Conservation (phyloP, 2,329 filamentous ascomycete genomes). For the Cladosporium sphaerospermum region DNA sequence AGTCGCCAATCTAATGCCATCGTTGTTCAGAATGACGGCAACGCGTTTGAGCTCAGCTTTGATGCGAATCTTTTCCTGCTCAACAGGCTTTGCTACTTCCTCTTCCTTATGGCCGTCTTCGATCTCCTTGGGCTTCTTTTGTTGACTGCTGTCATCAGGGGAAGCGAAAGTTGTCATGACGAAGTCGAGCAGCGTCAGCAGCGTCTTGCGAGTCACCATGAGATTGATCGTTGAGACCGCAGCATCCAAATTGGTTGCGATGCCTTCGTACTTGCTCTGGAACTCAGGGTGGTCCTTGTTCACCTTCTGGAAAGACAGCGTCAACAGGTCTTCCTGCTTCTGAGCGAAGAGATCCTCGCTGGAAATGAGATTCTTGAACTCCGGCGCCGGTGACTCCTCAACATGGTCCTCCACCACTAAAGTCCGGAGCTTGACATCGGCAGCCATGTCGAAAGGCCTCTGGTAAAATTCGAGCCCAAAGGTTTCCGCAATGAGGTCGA, state of each 20-base stretch:
- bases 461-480: constrained; percentile 86
- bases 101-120: constrained; percentile 28
- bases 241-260: constrained; percentile 88
- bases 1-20: constrained; percentile 89
- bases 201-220: constrained; percentile 84
- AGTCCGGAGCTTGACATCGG: constrained; percentile 80
- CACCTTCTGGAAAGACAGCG: constrained; percentile 82
- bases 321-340: constrained; percentile 73
- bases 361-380: constrained; percentile 97
- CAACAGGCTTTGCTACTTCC: constrained; percentile 29
- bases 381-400: constrained; percentile 71
- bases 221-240: constrained; percentile 93
- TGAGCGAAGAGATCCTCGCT: constrained; percentile 68
- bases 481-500: constrained; percentile 82
- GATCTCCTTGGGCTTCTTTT: constrained; percentile 19
- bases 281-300: constrained; percentile 91
- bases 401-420: constrained; percentile 93
- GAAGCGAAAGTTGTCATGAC: constrained; percentile 81
- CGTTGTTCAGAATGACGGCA: constrained; percentile 90
- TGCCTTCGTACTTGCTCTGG: constrained; percentile 81
- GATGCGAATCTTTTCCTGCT: constrained; percentile 77
- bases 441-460: constrained; percentile 84
- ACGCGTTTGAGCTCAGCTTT: constrained; percentile 93
- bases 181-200: constrained; percentile 90
- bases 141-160: constrained; percentile 15